These are phyloP conservation scores for Fusarium sp. DNA, from an alignment of 2,329 filamentous ascomycete species.

Conservation along the genomic window DNA sequence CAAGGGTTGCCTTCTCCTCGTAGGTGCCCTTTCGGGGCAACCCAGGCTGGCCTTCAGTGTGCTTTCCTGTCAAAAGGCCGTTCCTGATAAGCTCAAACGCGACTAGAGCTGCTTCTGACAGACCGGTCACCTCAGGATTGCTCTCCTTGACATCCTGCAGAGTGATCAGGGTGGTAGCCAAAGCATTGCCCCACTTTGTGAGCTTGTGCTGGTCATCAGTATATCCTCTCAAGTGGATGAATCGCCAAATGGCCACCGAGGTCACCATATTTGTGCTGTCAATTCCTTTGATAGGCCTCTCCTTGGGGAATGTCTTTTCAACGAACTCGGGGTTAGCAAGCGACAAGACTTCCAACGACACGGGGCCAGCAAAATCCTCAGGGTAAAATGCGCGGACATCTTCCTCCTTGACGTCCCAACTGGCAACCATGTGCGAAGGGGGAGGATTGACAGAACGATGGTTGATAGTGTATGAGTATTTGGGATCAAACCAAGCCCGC, in stretches of 20 bases:
- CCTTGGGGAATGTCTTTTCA: slow-evolving; percentile 73
- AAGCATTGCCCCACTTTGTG: slow-evolving; percentile 84
- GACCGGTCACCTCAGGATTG: slow-evolving; percentile 57
- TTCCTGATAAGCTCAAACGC: slow-evolving; percentile 88
- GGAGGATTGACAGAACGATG: slow-evolving; percentile 63
- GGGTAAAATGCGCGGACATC: slow-evolving; percentile 63
- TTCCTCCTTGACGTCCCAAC: slow-evolving; percentile 79
- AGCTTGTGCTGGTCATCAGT: slow-evolving; percentile 81
- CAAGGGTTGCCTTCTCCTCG: slow-evolving; percentile 80
- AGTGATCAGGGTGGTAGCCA: slow-evolving; percentile 75
- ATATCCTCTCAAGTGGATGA: slow-evolving; percentile 90
- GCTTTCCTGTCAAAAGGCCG: slow-evolving; percentile 78
- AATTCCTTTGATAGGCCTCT: slow-evolving; percentile 69
- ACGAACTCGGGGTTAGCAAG: slow-evolving; percentile 77
- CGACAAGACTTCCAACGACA: slow-evolving; percentile 72
- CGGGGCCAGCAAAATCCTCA: slow-evolving; percentile 53
- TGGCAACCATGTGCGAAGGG: slow-evolving; percentile 61
- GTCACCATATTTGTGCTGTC: slow-evolving; percentile 73
- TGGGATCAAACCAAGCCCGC: slow-evolving; percentile 85
- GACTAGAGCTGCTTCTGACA: slow-evolving; percentile 83
- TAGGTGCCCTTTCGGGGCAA: slow-evolving; percentile 69
- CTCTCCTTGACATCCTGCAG: slow-evolving; percentile 66
- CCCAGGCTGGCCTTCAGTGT: slow-evolving; percentile 67
- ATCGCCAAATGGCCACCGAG: slow-evolving; percentile 84
- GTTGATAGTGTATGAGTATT: slow-evolving; percentile 75